Evolutionary conservation across 78 protist genomes (phyloP), one percentile per base, ranked within the genome.

Genomic region (Cavenderia fasciculata): DNA sequence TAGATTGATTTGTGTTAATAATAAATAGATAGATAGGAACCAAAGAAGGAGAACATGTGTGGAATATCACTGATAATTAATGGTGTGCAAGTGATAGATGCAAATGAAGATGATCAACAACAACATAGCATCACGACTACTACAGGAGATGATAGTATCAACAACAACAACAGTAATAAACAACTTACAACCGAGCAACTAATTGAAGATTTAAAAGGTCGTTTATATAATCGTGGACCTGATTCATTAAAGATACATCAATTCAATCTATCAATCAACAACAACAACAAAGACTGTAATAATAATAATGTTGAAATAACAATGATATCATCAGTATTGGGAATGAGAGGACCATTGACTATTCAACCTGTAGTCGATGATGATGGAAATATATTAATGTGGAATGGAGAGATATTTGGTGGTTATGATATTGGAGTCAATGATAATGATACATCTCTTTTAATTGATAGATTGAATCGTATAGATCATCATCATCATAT

Each of bases 371-470:
- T 31, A 14, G 14, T 18, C 0, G 56, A 71, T 25, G 36, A 21
- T n/a, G 16, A 56, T 14, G 85, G 92, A 10, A 74, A 74, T 57
- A 73, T 59, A 36, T 51, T 85, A 41, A 23, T 74, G 34, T 85
- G 92, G 92, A 85, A 85, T 40, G 92, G 92, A 27, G 92, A 85
- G n/a, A 23, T 85, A 16, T 85, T 85, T 69, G 92, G 44, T 74
- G 92, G 92, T 19, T 79, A 79, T 41, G 88, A 79, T 14, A 79
- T 79, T 65, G 88, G 88, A 27, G 21, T 38, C 18, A 74, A 79
- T 52, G 69, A 79, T 14, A 79, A 79, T 40, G 88, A 79, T 52
- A 79, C 88, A 46, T 25, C 21, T 2, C 56, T 79, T 19, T 10
- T 79, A 5, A 27, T 34, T 18, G 59, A 62, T 66, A 14, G 62